Conservation (phyloP, 225 moss, liverwort and hornwort species). For the Anthoceros angustus region DNA sequence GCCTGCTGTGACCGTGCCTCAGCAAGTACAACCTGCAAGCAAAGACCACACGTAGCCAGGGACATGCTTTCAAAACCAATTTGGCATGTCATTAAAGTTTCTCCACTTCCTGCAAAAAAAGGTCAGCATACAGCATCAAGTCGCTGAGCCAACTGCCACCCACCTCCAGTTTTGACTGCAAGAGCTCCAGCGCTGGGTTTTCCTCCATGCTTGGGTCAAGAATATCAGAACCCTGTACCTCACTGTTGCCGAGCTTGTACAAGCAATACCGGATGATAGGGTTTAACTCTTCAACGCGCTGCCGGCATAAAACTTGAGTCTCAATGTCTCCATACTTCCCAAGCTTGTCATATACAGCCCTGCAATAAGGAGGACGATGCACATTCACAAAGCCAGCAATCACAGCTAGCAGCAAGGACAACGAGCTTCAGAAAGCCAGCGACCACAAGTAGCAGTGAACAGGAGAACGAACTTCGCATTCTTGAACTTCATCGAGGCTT, state of each 20-base stretch:
- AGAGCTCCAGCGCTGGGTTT: constrained; percentile 63
- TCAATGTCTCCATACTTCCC: constrained; percentile 91
- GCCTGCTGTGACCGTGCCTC: constrained; percentile 82
- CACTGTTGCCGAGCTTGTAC: constrained; percentile 63
- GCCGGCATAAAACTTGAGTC: constrained; percentile 79
- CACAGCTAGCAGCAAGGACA: not conserved
- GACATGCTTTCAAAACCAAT: too few species aligned
- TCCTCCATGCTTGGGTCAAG: constrained; percentile 84
- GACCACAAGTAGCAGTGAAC: constrained; percentile 2
- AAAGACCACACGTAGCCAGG: not conserved
- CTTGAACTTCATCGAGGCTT: constrained; percentile 72
- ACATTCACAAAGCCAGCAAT: not conserved
- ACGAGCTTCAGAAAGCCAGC: not conserved
- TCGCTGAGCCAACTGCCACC: not conserved
- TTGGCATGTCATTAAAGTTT: too few species aligned
- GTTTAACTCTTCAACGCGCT: constrained; percentile 86
- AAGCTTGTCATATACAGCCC: constrained; percentile 73
- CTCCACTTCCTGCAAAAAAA: too few species aligned
- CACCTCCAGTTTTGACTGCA: constrained; percentile 95
- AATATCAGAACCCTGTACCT: constrained; percentile 51
- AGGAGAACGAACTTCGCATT: constrained; percentile 49
- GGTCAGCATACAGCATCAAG: too few species aligned
- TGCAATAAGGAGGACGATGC: constrained; percentile 8
- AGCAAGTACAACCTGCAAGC: constrained; percentile 66
- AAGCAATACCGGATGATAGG: constrained; percentile 72